Percentiles rank a stretch among this genome's conserved stretches.
phyloP scores from a whole-genome alignment of 2,329 filamentous ascomycete species.

The Aurifilum marmelostoma region DNA sequence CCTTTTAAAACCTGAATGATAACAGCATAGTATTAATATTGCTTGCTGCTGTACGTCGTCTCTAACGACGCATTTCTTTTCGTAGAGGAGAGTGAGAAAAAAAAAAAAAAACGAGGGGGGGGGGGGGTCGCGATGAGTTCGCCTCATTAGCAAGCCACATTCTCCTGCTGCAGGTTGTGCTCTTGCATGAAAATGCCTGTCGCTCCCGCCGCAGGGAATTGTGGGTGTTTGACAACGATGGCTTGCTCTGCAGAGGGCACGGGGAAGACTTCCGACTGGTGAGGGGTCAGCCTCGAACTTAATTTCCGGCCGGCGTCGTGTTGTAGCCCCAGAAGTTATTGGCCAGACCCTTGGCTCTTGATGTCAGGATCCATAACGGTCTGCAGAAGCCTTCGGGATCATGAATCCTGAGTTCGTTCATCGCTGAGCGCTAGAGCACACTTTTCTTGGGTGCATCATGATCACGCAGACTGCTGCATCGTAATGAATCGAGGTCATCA shows the following conservation, averaged over 20 bases:
- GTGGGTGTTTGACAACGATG: conserved; percentile 24
- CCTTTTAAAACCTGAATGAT: neutral
- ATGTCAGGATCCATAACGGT: conserved; percentile 21
- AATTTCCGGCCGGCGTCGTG: conserved; percentile 16
- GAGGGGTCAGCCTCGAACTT: conserved; percentile 22
- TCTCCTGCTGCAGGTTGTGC: neutral
- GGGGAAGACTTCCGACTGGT: conserved; percentile 17
- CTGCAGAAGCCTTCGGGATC: conserved; percentile 1
- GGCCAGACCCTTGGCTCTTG: conserved; percentile 13
- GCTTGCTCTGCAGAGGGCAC: conserved; percentile 22
- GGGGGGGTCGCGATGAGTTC: neutral
- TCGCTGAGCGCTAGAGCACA: too few species aligned
- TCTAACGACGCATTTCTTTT: neutral
- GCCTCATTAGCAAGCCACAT: neutral
- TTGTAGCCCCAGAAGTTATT: conserved; percentile 16
- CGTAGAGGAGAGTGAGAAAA: neutral
- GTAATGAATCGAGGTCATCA: conserved; percentile 5
- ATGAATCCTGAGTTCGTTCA: neutral
- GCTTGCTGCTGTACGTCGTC: neutral
- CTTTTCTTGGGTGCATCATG: conserved; percentile 10
- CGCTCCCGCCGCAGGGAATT: conserved; percentile 4
- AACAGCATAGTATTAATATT: neutral
- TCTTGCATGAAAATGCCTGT: conserved; percentile 11
- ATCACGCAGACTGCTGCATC: conserved; percentile 21
- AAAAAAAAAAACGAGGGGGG: too few species aligned